These are phyloP conservation scores for Purpureocillium takamizusanense DNA, from an alignment of 2,329 filamentous ascomycete genomes.

Conservation along the genomic window DNA sequence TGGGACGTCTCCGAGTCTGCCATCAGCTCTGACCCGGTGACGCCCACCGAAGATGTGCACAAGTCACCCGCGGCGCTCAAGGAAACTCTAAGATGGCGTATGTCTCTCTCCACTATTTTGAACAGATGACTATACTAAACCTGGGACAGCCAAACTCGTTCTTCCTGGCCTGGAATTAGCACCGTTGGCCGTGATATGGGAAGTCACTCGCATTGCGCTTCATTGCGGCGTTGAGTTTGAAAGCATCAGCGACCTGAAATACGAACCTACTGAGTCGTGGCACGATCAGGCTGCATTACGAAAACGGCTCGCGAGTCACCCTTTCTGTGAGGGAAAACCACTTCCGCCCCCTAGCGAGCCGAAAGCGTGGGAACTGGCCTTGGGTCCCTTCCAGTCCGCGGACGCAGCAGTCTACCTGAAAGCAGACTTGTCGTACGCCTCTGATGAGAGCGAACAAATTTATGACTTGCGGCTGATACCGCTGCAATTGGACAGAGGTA, in stretches of 20 bases:
- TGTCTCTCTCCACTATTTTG: no score
- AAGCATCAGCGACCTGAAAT: slow-evolving; percentile 19
- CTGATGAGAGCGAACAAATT: slow-evolving; percentile 28
- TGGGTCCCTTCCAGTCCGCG: slow-evolving; percentile 24
- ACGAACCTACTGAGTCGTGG: slow-evolving; percentile 27
- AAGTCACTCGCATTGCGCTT: slow-evolving; percentile 37
- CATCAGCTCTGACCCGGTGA: no score
- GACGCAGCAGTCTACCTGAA: slow-evolving; percentile 32
- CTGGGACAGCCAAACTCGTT: slow-evolving; percentile 27
- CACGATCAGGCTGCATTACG: slow-evolving; percentile 35
- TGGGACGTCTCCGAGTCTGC: no score
- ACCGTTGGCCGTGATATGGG: slow-evolving; percentile 43
- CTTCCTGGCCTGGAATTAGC: slow-evolving; percentile 27
- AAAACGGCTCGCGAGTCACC: slow-evolving; percentile 26
- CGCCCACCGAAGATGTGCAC: no score
- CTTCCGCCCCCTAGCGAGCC: slow-evolving; percentile 38
- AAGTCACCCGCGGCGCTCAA: no score
- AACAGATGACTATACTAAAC: no score
- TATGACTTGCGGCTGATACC: slow-evolving; percentile 34
- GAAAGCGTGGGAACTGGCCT: slow-evolving; percentile 35
- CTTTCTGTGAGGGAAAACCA: slow-evolving; percentile 29
- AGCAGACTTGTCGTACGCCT: slow-evolving; percentile 29
- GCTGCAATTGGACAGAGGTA: slow-evolving; percentile 36
- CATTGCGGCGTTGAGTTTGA: slow-evolving; percentile 33
- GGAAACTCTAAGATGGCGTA: no score